Conservation (phyloP, 148 eudicot genomes). For the Dianthus caryophyllus region DNA sequence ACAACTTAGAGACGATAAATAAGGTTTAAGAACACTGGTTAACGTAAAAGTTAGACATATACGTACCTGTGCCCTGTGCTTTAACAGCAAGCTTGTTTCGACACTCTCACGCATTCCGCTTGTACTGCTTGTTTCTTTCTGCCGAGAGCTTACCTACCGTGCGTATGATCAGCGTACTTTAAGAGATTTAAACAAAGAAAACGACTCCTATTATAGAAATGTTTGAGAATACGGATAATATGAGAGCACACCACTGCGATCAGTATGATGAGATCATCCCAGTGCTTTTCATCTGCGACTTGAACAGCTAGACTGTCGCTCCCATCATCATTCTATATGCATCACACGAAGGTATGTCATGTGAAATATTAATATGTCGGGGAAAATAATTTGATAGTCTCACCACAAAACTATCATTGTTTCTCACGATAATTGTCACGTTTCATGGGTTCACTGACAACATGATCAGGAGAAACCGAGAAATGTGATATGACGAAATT, state of each 20-base stretch:
- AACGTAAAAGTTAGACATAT: conserved; percentile 6
- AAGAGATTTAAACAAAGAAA: background rate
- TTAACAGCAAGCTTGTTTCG: conserved; percentile 80
- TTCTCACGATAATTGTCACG: background rate
- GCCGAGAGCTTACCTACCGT: conserved; percentile 74
- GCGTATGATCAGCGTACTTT: background rate
- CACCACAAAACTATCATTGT: background rate
- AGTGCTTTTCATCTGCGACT: conserved; percentile 91
- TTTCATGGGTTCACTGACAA: background rate
- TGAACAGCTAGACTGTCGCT: conserved; percentile 90
- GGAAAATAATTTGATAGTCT: background rate
- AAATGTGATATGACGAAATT: background rate
- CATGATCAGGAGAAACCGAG: background rate
- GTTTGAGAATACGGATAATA: conserved; percentile 2
- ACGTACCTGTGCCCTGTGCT: conserved; percentile 92
- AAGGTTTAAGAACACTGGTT: background rate
- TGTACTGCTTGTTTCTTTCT: conserved; percentile 97
- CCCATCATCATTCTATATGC: conserved; percentile 67
- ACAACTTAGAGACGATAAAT: background rate
- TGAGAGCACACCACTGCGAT: conserved; percentile 76
- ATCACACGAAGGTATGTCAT: conserved; percentile 9
- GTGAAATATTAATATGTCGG: background rate
- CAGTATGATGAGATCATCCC: conserved; percentile 92
- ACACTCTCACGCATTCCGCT: conserved; percentile 90
- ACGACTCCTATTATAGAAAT: background rate